Evolutionary conservation across 768 basidiomycete genomes (phyloP).

Genomic region (Lentinus tigrinus): DNA sequence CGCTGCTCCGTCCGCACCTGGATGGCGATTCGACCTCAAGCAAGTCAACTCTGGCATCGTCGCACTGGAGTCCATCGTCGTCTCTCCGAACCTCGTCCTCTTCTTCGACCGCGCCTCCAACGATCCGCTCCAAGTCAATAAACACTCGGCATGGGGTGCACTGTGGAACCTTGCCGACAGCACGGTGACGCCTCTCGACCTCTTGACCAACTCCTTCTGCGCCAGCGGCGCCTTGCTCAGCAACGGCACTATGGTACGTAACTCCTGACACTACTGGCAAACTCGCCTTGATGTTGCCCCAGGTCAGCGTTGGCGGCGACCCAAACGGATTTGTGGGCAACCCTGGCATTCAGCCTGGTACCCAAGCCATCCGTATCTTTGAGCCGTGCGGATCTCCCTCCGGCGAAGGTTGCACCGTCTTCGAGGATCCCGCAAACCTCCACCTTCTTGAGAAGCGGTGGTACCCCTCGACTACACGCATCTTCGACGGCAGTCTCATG

Average conservation of each 20-base stretch:
- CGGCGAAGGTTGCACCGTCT: conserved; percentile 54
- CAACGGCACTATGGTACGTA: conserved; percentile 66
- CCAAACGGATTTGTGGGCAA: conserved; percentile 66
- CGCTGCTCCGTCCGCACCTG: conserved; percentile 11
- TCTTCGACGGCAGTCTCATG: conserved; percentile 75
- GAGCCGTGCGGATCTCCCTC: conserved; percentile 57
- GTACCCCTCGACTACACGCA: conserved; percentile 72
- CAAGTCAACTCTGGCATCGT: conserved; percentile 70
- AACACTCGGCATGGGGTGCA: conserved; percentile 81
- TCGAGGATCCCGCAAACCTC: conserved; percentile 60
- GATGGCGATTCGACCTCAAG: conserved; percentile 36
- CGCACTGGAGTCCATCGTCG: conserved; percentile 73
- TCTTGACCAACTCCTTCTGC: conserved; percentile 84
- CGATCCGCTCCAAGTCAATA: conserved; percentile 69
- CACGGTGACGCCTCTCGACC: conserved; percentile 54
- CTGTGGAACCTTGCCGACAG: conserved; percentile 69
- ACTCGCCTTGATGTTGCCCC: background rate
- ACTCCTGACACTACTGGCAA: background rate
- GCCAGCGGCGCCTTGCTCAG: conserved; percentile 76
- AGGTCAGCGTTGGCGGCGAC: conserved; percentile 74
- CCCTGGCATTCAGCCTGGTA: conserved; percentile 69
- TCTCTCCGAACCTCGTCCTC: conserved; percentile 68
- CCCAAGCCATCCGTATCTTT: conserved; percentile 73
- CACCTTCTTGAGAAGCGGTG: conserved; percentile 77
- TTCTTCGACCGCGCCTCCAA: conserved; percentile 85